A percentile compares a stretch with the other conserved stretches of the same genome.
phyloP scores from a whole-genome alignment of 441 rosid genomes.

The Erodium moschatum region DNA sequence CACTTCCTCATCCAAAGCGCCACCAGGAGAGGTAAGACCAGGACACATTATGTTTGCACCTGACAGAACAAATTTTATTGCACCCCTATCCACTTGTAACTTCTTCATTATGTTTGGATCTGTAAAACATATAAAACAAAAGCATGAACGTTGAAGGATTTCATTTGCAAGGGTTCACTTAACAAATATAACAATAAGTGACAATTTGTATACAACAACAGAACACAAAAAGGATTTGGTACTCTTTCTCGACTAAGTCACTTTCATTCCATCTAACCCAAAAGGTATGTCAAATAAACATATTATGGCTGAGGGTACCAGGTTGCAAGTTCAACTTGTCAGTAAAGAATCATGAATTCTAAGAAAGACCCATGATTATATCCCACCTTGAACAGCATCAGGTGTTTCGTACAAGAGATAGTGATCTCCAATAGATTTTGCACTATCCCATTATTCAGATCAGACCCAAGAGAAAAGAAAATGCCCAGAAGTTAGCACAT shows the following conservation, averaged over 20 bases:
- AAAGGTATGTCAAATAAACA: background rate
- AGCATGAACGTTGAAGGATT: background rate
- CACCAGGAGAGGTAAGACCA: slow-evolving; percentile 97
- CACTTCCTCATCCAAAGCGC: slow-evolving; percentile 81
- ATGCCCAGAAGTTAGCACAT: no score
- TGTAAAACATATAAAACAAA: slow-evolving; percentile 27
- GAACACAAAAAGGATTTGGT: background rate
- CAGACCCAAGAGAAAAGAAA: no score
- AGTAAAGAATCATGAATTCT: background rate
- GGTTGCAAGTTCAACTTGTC: background rate
- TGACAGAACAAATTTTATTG: slow-evolving; percentile 80
- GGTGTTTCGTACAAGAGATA: background rate
- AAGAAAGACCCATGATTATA: background rate
- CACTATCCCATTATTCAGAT: background rate
- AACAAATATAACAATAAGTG: slow-evolving; percentile 5
- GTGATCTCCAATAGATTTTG: background rate
- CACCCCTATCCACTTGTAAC: slow-evolving; percentile 92
- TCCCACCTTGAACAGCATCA: background rate
- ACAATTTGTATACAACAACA: background rate
- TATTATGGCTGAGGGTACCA: background rate
- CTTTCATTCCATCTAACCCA: background rate
- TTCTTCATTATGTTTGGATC: slow-evolving; percentile 92
- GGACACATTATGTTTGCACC: slow-evolving; percentile 99
- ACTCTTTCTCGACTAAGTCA: background rate
- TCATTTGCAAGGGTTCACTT: slow-evolving; percentile 2